A percentile compares a stretch with the other conserved stretches of the same genome.
Conservation (phyloP, 805 yeast species). For the Yarrowia hollandica region DNA sequence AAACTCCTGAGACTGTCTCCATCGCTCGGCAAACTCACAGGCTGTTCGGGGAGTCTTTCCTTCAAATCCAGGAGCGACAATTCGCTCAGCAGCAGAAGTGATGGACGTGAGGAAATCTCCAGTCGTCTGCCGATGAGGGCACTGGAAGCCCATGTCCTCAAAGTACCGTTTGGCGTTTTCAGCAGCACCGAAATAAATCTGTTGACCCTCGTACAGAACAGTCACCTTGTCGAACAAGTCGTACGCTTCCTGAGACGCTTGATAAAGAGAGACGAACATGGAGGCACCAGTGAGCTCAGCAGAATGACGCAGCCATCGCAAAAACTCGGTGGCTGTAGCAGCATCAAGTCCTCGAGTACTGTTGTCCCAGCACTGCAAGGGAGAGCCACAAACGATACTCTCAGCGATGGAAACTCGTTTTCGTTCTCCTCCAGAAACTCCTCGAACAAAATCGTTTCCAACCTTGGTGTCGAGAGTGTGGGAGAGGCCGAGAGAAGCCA, state of each 20-base stretch:
- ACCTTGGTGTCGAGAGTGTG: slow-evolving; percentile 49
- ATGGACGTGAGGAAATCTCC: slow-evolving; percentile 60
- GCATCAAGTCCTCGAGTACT: slow-evolving; percentile 72
- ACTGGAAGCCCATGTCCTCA: slow-evolving; percentile 55
- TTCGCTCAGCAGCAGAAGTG: slow-evolving; percentile 55
- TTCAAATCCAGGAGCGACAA: slow-evolving; percentile 47
- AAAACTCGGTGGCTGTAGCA: slow-evolving; percentile 67
- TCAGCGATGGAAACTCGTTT: slow-evolving; percentile 59
- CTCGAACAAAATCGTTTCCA: slow-evolving; percentile 52
- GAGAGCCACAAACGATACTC: slow-evolving; percentile 49
- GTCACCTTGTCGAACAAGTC: slow-evolving; percentile 56
- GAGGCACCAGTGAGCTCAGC: slow-evolving; percentile 53
- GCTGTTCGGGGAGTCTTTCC: slow-evolving; percentile 54
- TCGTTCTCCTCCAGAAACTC: slow-evolving; percentile 61
- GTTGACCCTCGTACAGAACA: slow-evolving; percentile 57
- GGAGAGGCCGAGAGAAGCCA: slow-evolving; percentile 49
- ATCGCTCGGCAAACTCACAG: slow-evolving; percentile 52
- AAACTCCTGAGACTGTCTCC: slow-evolving; percentile 51
- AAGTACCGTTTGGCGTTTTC: slow-evolving; percentile 51
- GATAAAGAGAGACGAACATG: slow-evolving; percentile 62
- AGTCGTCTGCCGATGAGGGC: slow-evolving; percentile 59
- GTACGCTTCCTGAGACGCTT: slow-evolving; percentile 57
- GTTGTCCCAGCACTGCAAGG: slow-evolving; percentile 63
- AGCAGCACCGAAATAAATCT: slow-evolving; percentile 54
- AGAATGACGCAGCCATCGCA: slow-evolving; percentile 56